Percentiles rank a stretch among this genome's conserved stretches.
Evolutionary conservation across 805 yeast genomes (phyloP).

Genomic region (Yarrowia phangngaensis): DNA sequence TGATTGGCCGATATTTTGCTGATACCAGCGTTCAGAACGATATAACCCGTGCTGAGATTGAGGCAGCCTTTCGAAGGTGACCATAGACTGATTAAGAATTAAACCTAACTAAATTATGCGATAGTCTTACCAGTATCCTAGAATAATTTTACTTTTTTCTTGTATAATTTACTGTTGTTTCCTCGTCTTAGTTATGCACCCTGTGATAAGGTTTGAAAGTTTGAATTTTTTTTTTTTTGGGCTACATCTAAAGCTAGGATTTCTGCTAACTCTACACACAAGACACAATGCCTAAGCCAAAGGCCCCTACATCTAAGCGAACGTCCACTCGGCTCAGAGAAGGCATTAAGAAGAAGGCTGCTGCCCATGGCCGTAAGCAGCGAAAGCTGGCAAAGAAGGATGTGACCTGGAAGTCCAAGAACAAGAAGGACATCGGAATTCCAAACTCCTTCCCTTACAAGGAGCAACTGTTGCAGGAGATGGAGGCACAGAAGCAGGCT

Average conservation of each 20-base stretch:
- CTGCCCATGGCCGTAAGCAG: conserved; percentile 86
- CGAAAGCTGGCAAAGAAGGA: conserved; percentile 80
- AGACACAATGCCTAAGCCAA: conserved; percentile 24
- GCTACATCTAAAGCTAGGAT: conserved; percentile 3
- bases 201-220: conserved; percentile 12
- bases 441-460: conserved; percentile 95
- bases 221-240: conserved; percentile 8
- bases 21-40: conserved; percentile 48
- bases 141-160: too few relatives aligned
- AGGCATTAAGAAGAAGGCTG: conserved; percentile 93
- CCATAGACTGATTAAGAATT: not conserved
- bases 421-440: conserved; percentile 86
- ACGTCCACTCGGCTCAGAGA: conserved; percentile 89
- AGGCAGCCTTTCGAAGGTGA: conserved; percentile 46
- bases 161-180: too few relatives aligned
- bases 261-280: not conserved
- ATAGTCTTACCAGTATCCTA: too few relatives aligned
- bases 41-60: conserved; percentile 55
- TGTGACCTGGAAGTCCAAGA: conserved; percentile 85
- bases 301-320: conserved; percentile 59
- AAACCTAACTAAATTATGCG: too few relatives aligned
- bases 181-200: too few relatives aligned
- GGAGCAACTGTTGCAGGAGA: conserved; percentile 62
- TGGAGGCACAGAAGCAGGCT: conserved; percentile 50
- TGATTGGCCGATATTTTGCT: conserved; percentile 52